phyloP scores from a whole-genome alignment of 2,329 filamentous ascomycete species.

The Elsinoe fawcettii region DNA sequence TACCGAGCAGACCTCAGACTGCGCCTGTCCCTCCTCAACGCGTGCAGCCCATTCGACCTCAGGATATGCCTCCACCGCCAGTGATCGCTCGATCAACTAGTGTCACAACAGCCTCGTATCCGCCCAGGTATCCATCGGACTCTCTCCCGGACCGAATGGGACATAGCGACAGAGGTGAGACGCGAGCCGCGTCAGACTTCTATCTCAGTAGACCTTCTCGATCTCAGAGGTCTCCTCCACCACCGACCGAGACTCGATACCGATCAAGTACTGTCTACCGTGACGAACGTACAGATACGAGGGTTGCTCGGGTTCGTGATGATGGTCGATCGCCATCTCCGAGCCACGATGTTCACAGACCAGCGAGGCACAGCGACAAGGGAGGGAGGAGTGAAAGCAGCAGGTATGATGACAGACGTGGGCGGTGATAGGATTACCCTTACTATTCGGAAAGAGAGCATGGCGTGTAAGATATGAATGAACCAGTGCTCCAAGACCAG shows the following conservation, averaged over 20 bases:
- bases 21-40: not conserved
- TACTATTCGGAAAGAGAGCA: no score
- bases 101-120: not conserved
- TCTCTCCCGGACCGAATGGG: not conserved
- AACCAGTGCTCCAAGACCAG: no score
- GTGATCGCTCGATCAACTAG: not conserved
- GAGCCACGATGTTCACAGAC: not conserved
- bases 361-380: not conserved
- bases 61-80: not conserved
- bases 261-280: not conserved
- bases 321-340: not conserved
- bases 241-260: not conserved
- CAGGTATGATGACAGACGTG: slow-evolving; percentile 3
- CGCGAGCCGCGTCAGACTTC: slow-evolving; percentile 1
- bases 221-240: not conserved
- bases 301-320: not conserved
- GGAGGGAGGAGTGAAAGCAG: not conserved
- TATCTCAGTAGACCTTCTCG: not conserved
- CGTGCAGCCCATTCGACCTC: not conserved
- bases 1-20: not conserved
- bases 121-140: not conserved
- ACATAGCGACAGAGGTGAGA: not conserved
- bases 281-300: not conserved
- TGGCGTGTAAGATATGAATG: no score
- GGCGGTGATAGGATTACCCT: not conserved